Evolutionary conservation across 306 rosid genomes (phyloP).

Genomic region (Erythrophleum fordii): DNA sequence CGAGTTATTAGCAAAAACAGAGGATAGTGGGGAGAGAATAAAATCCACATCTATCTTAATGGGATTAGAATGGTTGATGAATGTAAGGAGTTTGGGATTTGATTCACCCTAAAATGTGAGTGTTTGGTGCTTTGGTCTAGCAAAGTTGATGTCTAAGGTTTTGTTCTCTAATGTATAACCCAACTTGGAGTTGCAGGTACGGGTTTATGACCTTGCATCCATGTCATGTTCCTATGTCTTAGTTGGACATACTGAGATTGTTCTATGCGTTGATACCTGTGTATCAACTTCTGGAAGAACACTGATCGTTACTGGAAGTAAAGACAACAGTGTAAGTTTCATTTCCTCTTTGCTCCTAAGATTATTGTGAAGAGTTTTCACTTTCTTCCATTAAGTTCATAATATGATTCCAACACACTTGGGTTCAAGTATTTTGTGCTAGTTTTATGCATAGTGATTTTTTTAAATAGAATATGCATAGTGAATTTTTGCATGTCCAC

Average conservation of each 20-base stretch:
- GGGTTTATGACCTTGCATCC: slow-evolving; percentile 80
- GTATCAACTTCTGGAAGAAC: slow-evolving; percentile 76
- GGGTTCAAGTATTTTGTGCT: not conserved
- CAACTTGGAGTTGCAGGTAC: slow-evolving; percentile 74
- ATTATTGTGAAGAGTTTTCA: slow-evolving; percentile 15
- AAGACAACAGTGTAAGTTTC: slow-evolving; percentile 82
- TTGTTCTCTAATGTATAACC: slow-evolving; percentile 26
- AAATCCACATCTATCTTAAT: not conserved
- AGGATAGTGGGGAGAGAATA: not conserved
- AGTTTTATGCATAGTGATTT: not conserved
- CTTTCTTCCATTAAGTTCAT: slow-evolving; percentile 31
- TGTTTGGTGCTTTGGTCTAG: slow-evolving; percentile 16
- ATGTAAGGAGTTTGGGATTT: slow-evolving; percentile 30
- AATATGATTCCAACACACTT: slow-evolving; percentile 16
- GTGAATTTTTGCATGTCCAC: slow-evolving; percentile 23
- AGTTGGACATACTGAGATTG: slow-evolving; percentile 82
- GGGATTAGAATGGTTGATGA: slow-evolving; percentile 21
- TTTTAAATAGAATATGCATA: not conserved
- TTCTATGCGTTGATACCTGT: slow-evolving; percentile 90
- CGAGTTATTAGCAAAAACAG: not conserved
- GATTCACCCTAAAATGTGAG: slow-evolving; percentile 26
- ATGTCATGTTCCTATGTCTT: slow-evolving; percentile 93
- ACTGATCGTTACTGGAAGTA: slow-evolving; percentile 84
- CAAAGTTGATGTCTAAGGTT: slow-evolving; percentile 20
- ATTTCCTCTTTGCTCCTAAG: slow-evolving; percentile 22